Evolutionary conservation across 176 grass and related monocot genomes (phyloP).

Genomic region (Cenchrus fungigraminus): DNA sequence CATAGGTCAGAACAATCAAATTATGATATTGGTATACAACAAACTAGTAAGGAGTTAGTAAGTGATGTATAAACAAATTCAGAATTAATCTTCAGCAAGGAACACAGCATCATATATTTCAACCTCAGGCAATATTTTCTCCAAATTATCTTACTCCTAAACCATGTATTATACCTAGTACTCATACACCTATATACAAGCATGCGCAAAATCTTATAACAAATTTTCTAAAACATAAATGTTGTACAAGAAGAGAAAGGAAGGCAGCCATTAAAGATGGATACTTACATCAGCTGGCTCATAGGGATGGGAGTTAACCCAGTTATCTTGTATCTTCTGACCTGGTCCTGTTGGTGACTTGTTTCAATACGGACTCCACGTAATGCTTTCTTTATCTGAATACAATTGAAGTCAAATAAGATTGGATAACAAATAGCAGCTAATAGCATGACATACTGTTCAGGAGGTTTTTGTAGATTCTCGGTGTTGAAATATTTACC

Average conservation of each 20-base stretch:
- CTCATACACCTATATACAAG: background rate
- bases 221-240: background rate
- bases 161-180: no score
- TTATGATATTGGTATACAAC: background rate
- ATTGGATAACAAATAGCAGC: background rate
- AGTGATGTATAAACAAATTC: background rate
- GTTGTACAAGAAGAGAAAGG: background rate
- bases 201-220: background rate
- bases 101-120: background rate
- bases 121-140: background rate
- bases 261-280: background rate
- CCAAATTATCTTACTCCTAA: no score
- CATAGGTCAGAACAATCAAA: background rate
- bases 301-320: slow-evolving; percentile 61
- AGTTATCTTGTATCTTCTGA: slow-evolving; percentile 78
- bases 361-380: slow-evolving; percentile 71
- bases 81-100: background rate
- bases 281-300: slow-evolving; percentile 65
- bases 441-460: background rate
- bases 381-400: slow-evolving; percentile 77
- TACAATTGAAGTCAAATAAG: background rate
- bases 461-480: background rate
- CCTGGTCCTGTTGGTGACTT: slow-evolving; percentile 58
- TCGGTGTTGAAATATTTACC: slow-evolving; percentile 33
- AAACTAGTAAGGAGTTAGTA: background rate